These are phyloP conservation scores for Ustilago loliicola DNA, from an alignment of 1,284 basidiomycete species.

Conservation along the genomic window DNA sequence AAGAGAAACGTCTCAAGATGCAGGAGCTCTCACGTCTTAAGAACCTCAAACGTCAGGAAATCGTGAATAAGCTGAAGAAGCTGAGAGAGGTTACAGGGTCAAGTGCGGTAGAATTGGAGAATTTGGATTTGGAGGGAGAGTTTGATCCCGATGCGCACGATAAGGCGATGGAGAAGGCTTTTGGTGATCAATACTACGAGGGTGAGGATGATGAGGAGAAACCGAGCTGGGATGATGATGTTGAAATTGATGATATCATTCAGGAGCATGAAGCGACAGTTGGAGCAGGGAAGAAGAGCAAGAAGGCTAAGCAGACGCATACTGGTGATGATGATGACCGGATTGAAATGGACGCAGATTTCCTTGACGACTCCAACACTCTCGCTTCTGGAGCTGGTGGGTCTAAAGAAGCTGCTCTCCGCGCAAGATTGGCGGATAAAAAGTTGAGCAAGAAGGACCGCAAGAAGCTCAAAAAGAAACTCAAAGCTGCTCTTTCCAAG, in stretches of 20 bases:
- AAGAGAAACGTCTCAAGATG: constrained; percentile 66
- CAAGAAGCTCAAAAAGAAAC: constrained; percentile 74
- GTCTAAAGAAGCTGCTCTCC: constrained; percentile 40
- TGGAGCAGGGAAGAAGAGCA: constrained; percentile 74
- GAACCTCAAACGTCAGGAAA: constrained; percentile 63
- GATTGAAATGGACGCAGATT: constrained; percentile 82
- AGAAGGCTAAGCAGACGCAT: constrained; percentile 72
- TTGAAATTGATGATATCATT: constrained; percentile 81
- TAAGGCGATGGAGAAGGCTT: constrained; percentile 60
- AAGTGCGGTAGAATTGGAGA: constrained; percentile 53
- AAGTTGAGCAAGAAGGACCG: constrained; percentile 84
- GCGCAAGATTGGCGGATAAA: constrained; percentile 63
- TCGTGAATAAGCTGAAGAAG: constrained; percentile 65
- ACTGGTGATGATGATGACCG: constrained; percentile 44
- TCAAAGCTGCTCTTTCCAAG: constrained; percentile 67
- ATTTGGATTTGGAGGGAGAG: constrained; percentile 64
- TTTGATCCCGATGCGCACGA: constrained; percentile 69
- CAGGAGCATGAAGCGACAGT: constrained; percentile 71
- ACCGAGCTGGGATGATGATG: constrained; percentile 89
- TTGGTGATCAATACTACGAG: constrained; percentile 64
- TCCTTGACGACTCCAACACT: constrained; percentile 61
- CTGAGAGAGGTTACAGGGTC: constrained; percentile 64
- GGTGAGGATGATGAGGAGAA: constrained; percentile 73
- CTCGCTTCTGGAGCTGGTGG: constrained; percentile 33
- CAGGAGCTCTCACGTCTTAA: constrained; percentile 61